A percentile compares a stretch with the other conserved stretches of the same genome.
Conservation (phyloP, 768 basidiomycete genomes). For the Rhodotorula diobovata region DNA sequence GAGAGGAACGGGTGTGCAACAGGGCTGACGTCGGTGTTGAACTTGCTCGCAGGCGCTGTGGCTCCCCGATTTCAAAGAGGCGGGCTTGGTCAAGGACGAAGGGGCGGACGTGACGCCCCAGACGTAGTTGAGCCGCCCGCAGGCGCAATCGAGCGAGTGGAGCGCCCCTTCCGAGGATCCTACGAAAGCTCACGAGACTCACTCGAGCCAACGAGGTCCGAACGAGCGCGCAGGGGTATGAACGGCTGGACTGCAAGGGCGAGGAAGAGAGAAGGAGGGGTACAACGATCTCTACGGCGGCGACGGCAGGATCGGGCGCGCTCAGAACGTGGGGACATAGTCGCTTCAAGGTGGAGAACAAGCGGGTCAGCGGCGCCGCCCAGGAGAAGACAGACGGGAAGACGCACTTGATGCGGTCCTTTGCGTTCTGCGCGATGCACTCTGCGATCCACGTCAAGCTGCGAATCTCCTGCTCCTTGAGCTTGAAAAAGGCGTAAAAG, state of each 20-base stretch:
- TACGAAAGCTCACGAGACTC: too few species aligned
- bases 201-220: too few species aligned
- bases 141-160: not conserved
- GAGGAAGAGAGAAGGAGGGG: not conserved
- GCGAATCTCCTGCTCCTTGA: constrained; percentile 54
- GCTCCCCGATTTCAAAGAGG: constrained; percentile 56
- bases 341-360: not conserved
- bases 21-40: constrained; percentile 33
- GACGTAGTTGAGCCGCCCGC: not conserved
- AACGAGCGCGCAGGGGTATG: not conserved
- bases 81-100: not conserved
- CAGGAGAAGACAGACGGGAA: not conserved
- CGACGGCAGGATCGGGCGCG: not conserved
- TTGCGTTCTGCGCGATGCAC: constrained; percentile 94
- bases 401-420: constrained; percentile 45
- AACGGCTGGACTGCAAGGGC: not conserved
- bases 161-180: too few species aligned
- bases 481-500: constrained; percentile 67
- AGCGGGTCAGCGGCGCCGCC: not conserved
- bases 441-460: constrained; percentile 56
- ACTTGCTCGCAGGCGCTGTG: constrained; percentile 55
- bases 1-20: too few species aligned
- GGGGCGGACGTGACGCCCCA: not conserved
- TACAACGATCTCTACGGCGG: not conserved
- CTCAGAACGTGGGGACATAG: constrained; percentile 35